phyloP scores from a whole-genome alignment of 441 rosid species.

The Adansonia madagascariensis region DNA sequence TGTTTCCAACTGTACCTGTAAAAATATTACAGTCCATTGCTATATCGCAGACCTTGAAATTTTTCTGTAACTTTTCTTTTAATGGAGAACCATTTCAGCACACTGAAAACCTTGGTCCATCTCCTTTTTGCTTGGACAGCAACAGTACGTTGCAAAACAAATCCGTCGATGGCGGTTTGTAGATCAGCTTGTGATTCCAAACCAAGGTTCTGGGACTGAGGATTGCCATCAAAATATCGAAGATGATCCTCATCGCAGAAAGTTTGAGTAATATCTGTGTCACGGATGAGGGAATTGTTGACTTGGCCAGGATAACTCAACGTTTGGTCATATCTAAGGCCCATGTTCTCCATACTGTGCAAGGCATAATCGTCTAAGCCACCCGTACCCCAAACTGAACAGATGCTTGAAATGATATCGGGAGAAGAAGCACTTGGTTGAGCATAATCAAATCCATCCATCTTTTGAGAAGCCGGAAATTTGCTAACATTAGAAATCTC shows the following conservation, averaged over 20 bases:
- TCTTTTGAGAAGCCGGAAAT: slow-evolving; percentile 43
- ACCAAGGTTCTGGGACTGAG: slow-evolving; percentile 50
- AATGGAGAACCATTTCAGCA: slow-evolving; percentile 75
- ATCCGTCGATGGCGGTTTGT: slow-evolving; percentile 58
- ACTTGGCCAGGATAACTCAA: slow-evolving; percentile 57
- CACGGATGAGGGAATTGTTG: slow-evolving; percentile 50
- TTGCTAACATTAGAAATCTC: slow-evolving; percentile 45
- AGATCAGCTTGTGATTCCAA: slow-evolving; percentile 64
- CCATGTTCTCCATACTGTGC: slow-evolving; percentile 55
- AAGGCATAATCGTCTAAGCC: slow-evolving; percentile 62
- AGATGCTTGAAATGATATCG: slow-evolving; percentile 61
- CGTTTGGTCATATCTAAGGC: slow-evolving; percentile 57
- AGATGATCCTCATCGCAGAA: slow-evolving; percentile 76
- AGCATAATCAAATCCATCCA: slow-evolving; percentile 61
- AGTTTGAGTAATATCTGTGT: slow-evolving; percentile 59
- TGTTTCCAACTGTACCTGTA: slow-evolving; percentile 20
- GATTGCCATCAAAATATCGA: slow-evolving; percentile 48
- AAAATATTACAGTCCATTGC: slow-evolving; percentile 6
- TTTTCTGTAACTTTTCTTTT: slow-evolving; percentile 59
- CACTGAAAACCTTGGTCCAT: slow-evolving; percentile 84
- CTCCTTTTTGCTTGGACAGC: slow-evolving; percentile 67
- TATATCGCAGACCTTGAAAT: slow-evolving; percentile 36
- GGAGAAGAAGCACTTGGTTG: slow-evolving; percentile 61
- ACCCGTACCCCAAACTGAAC: slow-evolving; percentile 47
- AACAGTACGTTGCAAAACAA: slow-evolving; percentile 44